phyloP scores from a whole-genome alignment of 2,329 filamentous ascomycete species.

The Pseudocercospora pini-densiflorae region DNA sequence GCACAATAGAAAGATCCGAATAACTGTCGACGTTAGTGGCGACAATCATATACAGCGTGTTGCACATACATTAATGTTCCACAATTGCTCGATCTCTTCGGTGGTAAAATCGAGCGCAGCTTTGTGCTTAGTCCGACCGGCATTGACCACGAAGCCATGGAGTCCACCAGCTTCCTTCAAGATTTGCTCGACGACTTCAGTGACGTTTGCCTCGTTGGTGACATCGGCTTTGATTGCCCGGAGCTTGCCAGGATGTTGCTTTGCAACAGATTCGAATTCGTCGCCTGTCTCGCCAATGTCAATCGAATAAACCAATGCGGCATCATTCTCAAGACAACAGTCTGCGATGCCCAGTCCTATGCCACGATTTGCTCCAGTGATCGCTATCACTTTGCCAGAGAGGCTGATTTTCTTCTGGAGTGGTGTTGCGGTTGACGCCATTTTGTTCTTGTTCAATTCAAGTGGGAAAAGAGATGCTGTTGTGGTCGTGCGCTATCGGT shows the following conservation, averaged over 20 bases:
- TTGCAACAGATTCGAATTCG: conserved; percentile 47
- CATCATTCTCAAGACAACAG: conserved; percentile 53
- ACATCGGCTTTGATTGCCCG: conserved; percentile 52
- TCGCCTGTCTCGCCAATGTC: conserved; percentile 51
- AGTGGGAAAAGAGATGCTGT: not conserved
- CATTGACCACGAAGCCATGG: conserved; percentile 58
- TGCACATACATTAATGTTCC: conserved; percentile 44
- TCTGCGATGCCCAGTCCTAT: conserved; percentile 56
- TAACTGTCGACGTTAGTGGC: conserved; percentile 39
- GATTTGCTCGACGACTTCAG: conserved; percentile 51
- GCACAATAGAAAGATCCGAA: conserved; percentile 53
- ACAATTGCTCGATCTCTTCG: conserved; percentile 53
- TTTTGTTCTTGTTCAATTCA: not conserved
- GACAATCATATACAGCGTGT: not conserved
- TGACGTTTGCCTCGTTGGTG: conserved; percentile 52
- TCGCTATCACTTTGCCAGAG: conserved; percentile 49
- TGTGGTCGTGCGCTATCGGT: not conserved
- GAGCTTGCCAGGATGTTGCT: conserved; percentile 48
- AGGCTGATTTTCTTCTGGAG: conserved; percentile 24
- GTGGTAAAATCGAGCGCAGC: conserved; percentile 56
- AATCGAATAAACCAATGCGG: conserved; percentile 51
- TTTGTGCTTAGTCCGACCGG: conserved; percentile 58
- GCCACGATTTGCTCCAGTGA: conserved; percentile 55
- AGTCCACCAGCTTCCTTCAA: conserved; percentile 49
- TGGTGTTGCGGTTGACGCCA: conserved; percentile 3